A percentile compares a stretch with the other conserved stretches of the same genome.
phyloP scores from a whole-genome alignment of 805 yeast genomes.

The Candida vaughaniae region DNA sequence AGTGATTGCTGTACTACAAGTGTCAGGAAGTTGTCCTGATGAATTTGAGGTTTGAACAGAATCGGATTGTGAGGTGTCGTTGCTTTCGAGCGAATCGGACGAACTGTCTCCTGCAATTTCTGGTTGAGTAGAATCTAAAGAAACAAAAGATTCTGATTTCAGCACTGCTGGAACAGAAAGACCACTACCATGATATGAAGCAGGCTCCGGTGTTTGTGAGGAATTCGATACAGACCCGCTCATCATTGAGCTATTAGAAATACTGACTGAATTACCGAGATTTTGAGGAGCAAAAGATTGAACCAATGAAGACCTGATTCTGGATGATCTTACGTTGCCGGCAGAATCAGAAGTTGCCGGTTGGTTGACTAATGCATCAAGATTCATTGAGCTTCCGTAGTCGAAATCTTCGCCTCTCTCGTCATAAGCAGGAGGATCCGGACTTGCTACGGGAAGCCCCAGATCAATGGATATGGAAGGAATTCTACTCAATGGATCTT shows the following conservation, averaged over 20 bases:
- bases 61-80: not conserved
- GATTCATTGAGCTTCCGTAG: constrained; percentile 15
- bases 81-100: not conserved
- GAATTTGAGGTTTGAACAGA: not conserved
- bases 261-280: not conserved
- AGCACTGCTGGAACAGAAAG: not conserved
- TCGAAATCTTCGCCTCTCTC: constrained; percentile 5
- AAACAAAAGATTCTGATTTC: constrained; percentile 5
- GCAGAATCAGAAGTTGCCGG: constrained; percentile 7
- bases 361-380: constrained; percentile 28
- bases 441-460: constrained; percentile 24
- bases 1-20: constrained; percentile 8
- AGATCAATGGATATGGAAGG: constrained; percentile 28
- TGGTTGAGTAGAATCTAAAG: constrained; percentile 2
- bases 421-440: constrained; percentile 15
- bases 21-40: constrained; percentile 8
- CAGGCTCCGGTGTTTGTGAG: not conserved
- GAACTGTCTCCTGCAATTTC: not conserved
- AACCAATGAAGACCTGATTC: constrained; percentile 27
- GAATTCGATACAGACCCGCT: not conserved
- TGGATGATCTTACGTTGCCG: constrained; percentile 16
- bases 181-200: not conserved
- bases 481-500: constrained; percentile 38
- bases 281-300: constrained; percentile 32
- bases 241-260: not conserved